Evolutionary conservation across 78 protist species (phyloP), one percentile per base, ranked within the genome.

Genomic region (Dictyostelium firmibasis): DNA sequence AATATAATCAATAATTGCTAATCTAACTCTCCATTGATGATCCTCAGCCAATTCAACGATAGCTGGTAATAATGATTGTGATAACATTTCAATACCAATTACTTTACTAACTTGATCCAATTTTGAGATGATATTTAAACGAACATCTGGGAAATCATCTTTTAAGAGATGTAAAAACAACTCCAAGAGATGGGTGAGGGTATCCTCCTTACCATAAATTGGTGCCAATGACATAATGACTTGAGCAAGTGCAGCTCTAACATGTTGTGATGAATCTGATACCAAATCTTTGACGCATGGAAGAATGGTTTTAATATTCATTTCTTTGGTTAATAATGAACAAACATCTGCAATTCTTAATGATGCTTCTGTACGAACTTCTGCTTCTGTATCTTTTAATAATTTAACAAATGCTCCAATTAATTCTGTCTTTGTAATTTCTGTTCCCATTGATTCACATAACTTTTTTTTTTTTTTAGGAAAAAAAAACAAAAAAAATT

Each of bases 341-440:
- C 93, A 81, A 25, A 98, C 91, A 43, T 29, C 96, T 14, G 98
- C 36, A 13, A 98, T 91, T 91, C 97, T 93, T 57, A 44, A n/a
- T 14, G 98, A 97, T 8, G 99, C 99, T 3, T 97, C 98, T 1
- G 99, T 97, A 62, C 99, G 97, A 25, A 99, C 99, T 91, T 99
- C 99, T 0, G 99, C 98, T 91, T 99, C 99, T n/a, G 95, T 23
- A 88, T 99, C 99, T 83, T 96, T 85, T 57, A 97, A 82, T 50
- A 98, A 94, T 38, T 87, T 50, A 20, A 86, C 91, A 57, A 91
- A 98, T 29, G 92, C 72, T 16, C 57, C 33, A 27, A 96, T 81
- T 69, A 98, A 96, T 62, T 97, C 96, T 13, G 74, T 13, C 81
- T 81, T 86, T 10, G 98, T 91, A 33, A 97, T 96, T 29, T 97